Conservation (phyloP, 768 basidiomycete species). For the Calocera viscosa region DNA sequence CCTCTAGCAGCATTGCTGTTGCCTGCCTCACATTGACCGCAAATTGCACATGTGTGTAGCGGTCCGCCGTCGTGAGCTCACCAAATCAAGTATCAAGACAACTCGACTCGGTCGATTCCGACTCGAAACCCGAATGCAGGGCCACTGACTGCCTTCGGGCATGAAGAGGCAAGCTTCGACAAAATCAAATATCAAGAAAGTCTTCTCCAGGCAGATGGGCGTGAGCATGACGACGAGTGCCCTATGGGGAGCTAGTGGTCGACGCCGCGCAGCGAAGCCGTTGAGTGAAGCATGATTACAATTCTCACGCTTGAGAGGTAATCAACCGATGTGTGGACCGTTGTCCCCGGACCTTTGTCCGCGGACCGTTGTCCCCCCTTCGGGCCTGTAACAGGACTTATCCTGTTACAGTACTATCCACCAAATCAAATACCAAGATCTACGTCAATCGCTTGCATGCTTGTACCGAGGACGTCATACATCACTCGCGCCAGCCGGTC, state of each 20-base stretch:
- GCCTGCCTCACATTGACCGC: no score
- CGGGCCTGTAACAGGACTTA: no score
- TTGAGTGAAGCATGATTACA: no score
- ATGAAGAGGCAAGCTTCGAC: conserved; percentile 5
- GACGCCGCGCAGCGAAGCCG: no score
- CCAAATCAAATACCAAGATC: conserved; percentile 6
- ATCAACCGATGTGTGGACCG: no score
- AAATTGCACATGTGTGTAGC: background rate
- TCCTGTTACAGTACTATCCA: no score
- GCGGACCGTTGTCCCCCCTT: no score
- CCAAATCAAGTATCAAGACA: conserved; percentile 6
- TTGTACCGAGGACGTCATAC: background rate
- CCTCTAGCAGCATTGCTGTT: no score
- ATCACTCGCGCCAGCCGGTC: background rate
- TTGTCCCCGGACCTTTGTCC: no score
- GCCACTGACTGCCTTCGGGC: background rate
- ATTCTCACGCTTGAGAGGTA: no score
- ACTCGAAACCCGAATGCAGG: conserved; percentile 8
- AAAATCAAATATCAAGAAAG: conserved; percentile 1
- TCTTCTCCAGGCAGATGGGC: background rate
- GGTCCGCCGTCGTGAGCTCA: background rate
- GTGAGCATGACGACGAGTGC: no score
- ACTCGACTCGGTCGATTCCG: background rate
- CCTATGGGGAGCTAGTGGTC: no score
- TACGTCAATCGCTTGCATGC: background rate